Evolutionary conservation across 2,329 filamentous ascomycete genomes (phyloP).

Genomic region (Aureobasidium namibiae): DNA sequence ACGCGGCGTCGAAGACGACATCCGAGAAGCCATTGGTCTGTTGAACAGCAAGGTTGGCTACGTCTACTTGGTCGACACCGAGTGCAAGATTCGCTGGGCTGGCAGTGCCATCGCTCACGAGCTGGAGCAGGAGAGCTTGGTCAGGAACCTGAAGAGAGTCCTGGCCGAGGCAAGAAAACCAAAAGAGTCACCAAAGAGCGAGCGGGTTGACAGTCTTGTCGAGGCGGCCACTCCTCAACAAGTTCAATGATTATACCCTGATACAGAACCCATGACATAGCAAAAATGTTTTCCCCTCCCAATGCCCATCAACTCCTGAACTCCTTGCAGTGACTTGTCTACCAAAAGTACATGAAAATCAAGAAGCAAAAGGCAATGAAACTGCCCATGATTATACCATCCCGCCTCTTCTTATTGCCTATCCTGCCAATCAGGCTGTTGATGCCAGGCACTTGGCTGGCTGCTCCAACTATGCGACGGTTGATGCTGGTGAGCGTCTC

Average conservation of each 20-base stretch:
- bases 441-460: conserved; percentile 84
- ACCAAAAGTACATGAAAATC: conserved; percentile 72
- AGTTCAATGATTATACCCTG: neutral
- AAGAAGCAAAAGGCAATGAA: conserved; percentile 93
- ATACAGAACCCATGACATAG: neutral
- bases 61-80: conserved; percentile 78
- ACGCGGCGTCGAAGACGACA: conserved; percentile 46
- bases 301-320: neutral
- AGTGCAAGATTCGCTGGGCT: conserved; percentile 90
- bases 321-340: conserved; percentile 4
- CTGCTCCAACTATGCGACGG: conserved; percentile 78
- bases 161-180: conserved; percentile 43
- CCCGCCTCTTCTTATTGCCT: conserved; percentile 86
- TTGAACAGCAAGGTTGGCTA: conserved; percentile 91
- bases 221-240: neutral
- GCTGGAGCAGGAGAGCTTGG: conserved; percentile 59
- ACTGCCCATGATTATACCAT: conserved; percentile 83
- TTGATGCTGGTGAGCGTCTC: conserved; percentile 87
- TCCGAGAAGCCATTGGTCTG: conserved; percentile 55
- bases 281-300: conserved; percentile 1
- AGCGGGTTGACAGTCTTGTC: neutral
- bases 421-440: conserved; percentile 89
- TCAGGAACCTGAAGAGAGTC: conserved; percentile 55
- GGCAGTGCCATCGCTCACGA: conserved; percentile 64
- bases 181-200: neutral